Evolutionary conservation across 495 filamentous ascomycete species (phyloP).

Genomic region (Pyrenula massariospora): DNA sequence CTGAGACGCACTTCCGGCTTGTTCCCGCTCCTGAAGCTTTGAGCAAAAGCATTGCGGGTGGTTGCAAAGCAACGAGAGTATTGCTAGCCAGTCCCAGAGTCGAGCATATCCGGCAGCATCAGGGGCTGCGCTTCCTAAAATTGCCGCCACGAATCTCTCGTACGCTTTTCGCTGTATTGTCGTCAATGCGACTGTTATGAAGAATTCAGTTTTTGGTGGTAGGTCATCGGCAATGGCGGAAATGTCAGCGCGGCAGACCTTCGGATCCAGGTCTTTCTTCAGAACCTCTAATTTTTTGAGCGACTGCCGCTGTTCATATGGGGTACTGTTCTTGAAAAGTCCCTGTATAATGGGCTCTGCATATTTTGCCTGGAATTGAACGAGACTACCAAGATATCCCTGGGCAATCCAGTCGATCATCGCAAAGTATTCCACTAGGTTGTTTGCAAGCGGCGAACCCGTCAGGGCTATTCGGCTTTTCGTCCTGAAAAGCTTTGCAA

Average conservation of each 20-base stretch:
- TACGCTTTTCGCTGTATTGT: constrained; percentile 54
- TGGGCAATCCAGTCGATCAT: constrained; percentile 87
- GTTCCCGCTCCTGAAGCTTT: constrained; percentile 28
- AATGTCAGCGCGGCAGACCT: constrained; percentile 65
- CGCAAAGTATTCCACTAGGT: constrained; percentile 67
- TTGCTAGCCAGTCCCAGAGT: constrained; percentile 38
- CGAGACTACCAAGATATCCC: constrained; percentile 53
- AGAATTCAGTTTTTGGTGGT: constrained; percentile 67
- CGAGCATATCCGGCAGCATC: constrained; percentile 12
- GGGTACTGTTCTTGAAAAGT: constrained; percentile 49
- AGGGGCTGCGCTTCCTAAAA: constrained; percentile 12
- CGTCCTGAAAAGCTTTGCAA: constrained; percentile 46
- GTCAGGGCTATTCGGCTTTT: constrained; percentile 74
- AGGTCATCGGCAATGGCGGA: constrained; percentile 51
- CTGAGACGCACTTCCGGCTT: constrained; percentile 5
- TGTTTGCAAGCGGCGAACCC: constrained; percentile 77
- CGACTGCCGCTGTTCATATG: constrained; percentile 37
- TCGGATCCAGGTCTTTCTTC: constrained; percentile 60
- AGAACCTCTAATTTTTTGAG: constrained; percentile 59
- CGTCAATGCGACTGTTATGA: constrained; percentile 62
- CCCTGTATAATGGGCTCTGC: constrained; percentile 63
- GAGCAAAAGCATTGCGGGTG: constrained; percentile 58
- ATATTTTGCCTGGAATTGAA: constrained; percentile 58
- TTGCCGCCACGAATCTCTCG: constrained; percentile 36
- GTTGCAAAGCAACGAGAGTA: constrained; percentile 58